Base-by-base conservation (phyloP, 2,329 filamentous ascomycete species). In the Alternaria metachromatica region DNA sequence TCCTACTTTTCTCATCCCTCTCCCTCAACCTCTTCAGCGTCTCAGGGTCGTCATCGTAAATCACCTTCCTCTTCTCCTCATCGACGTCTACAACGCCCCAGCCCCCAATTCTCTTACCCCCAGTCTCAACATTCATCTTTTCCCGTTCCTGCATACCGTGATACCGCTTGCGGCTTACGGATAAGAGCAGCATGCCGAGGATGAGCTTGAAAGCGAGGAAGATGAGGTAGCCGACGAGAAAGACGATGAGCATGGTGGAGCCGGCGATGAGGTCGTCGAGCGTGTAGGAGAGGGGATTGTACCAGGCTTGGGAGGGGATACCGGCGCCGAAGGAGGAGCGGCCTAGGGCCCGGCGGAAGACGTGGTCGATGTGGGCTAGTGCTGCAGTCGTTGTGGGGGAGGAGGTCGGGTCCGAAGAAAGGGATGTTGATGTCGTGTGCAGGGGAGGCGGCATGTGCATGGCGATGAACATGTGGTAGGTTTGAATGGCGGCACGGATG, bases 381-480 rank as follows among this genome's bases (percentile, higher is more conserved):
- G 92, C 92, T 2, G 92, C 92, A 0, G 89, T 89, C 64, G 93
- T 92, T 6, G 90, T 90, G 0, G 92, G 91, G 0, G 92, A 94
- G 0, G 82, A 78, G 0, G 76, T 70, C 0, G 81, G 68, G 45
- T 92, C 90, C 5, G 89, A 83, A 5, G 87, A 84, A 13, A 93
- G 81, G 6, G 91, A 87, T 18, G 91, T 90, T 51, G 90, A 87
- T 26, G 88, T 84, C 4, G 89, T 89, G 25, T 89, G 84, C 0
- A 93, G 84, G 0, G 93, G 92, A 9, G 91, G 87, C 0, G 93
- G 91, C 33, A 97, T 86, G 73, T 97, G 90, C 0, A 93, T 94
- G 4, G 94, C 92, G 13, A 98, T 87, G 76, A 98, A 97, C 95
- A 98, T 98, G 81, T 97, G 92, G 80, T 98, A 99, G 7, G 95